Evolutionary conservation across 1,284 basidiomycete genomes (phyloP), one percentile per base, ranked within the genome.

Genomic region (Cutaneotrichosporon spelunceum): DNA sequence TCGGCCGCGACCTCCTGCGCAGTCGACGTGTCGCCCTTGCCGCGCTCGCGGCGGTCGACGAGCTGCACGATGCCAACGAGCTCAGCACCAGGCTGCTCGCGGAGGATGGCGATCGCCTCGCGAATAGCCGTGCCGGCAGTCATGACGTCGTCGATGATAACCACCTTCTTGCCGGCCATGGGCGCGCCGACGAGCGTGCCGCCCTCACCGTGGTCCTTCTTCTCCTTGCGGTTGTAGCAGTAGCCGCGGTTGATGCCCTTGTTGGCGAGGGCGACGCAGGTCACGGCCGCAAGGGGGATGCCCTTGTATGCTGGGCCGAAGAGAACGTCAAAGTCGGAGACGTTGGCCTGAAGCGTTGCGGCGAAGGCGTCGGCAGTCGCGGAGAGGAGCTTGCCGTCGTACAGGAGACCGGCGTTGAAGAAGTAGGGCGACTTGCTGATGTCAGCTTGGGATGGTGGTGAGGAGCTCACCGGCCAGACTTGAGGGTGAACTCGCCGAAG

Each of bases 231-330:
- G 77, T 98, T 94, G 75, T 94, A 97, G 36, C 89, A 89, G 64
- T 87, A 83, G 30, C 45, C 61, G 9, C 27, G 30, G 50, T 64
- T 52, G 23, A 30, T 34, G 26, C 66, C 66, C 45, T 53, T 52
- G 56, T 64, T 62, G 4, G 66, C 57, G 36, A 99, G 83, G 33
- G 88, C 84, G 27, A 96, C 84, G 2, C 90, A 84, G 1, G 94
- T 93, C 52, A 90, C 86, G 0, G 95, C 90, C 0, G 93, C 94
- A 53, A 99, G 86, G 0, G 95, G 87, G 72, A 99, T 99, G 45
- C 93, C 95, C 81, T 99, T 99, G 83, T 99, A 99, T 3, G 96
- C 95, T 0, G 95, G 96, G 0, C 95, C 96, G 72, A 98, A 97
- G 30, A 98, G 84, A 48, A 98, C 85, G 71, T 96, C 93, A 70